These are phyloP conservation scores for Pneumocystis sp. DNA, from an alignment of 1,139 yeast genomes.

Conservation along the genomic window DNA sequence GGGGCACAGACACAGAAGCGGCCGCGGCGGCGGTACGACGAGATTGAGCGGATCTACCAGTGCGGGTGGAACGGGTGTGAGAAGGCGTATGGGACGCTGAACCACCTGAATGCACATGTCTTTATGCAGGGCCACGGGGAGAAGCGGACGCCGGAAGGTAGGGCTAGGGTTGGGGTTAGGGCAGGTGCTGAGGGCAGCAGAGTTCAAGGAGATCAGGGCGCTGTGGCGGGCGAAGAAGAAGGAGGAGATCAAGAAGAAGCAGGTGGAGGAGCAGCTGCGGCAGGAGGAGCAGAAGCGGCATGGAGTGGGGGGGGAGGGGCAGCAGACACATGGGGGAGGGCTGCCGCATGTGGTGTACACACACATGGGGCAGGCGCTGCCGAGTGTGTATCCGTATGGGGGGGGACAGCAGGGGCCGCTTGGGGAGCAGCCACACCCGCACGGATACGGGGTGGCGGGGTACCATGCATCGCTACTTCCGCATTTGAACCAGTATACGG, in stretches of 20 bases:
- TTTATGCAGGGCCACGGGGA: conserved; percentile 58
- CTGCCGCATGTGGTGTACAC: not conserved
- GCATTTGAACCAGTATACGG: not conserved
- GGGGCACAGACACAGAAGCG: conserved; percentile 29
- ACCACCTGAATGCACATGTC: conserved; percentile 65
- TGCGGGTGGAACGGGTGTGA: conserved; percentile 49
- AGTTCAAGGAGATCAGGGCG: conserved; percentile 38
- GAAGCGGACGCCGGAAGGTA: conserved; percentile 47
- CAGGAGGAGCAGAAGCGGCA: not conserved
- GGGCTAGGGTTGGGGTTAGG: not conserved
- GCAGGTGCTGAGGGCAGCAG: not conserved
- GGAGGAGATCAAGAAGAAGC: conserved; percentile 13
- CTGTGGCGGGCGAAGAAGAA: conserved; percentile 21
- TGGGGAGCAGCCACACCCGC: not conserved
- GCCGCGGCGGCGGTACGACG: conserved; percentile 53
- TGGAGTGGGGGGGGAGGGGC: too few relatives aligned
- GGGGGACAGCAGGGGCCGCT: not conserved
- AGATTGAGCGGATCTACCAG: conserved; percentile 49
- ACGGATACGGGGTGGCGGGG: not conserved
- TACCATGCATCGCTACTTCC: not conserved
- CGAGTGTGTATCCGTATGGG: not conserved
- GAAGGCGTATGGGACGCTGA: conserved; percentile 62
- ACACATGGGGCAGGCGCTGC: not conserved
- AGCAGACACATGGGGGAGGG: not conserved
- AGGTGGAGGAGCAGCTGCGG: not conserved